Evolutionary conservation across 2,329 filamentous ascomycete species (phyloP).

Genomic region (Epichloe festucae): DNA sequence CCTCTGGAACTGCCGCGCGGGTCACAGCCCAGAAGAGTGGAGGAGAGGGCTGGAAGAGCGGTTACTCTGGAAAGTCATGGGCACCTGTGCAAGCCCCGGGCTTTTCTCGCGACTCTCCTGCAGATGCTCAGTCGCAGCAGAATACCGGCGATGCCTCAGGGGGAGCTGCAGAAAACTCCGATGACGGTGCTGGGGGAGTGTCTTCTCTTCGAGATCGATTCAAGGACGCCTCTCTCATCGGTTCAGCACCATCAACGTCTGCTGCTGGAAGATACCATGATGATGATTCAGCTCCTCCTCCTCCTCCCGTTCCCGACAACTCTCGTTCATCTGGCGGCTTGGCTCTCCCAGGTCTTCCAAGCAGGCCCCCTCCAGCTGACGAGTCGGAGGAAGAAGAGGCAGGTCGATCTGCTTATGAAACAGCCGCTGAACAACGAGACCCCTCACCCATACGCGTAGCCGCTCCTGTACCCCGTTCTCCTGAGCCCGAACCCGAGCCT

Average conservation of each 20-base stretch:
- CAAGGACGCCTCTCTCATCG: conserved; percentile 61
- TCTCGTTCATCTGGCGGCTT: conserved; percentile 64
- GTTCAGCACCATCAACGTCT: conserved; percentile 28
- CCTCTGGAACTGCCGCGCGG: conserved; percentile 34
- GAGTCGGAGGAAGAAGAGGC: conserved; percentile 39
- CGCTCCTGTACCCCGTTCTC: conserved; percentile 63
- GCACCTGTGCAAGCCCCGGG: conserved; percentile 61
- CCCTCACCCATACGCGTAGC: conserved; percentile 74
- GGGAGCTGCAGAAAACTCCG: conserved; percentile 35
- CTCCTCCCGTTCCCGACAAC: conserved; percentile 36
- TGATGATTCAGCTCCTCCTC: conserved; percentile 31
- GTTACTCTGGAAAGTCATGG: conserved; percentile 84
- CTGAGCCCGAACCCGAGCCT: conserved; percentile 36
- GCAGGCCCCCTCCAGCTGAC: conserved; percentile 41
- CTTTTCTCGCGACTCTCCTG: conserved; percentile 46
- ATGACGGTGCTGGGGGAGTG: conserved; percentile 53
- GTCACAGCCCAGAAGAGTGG: conserved; percentile 60
- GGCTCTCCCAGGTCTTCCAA: conserved; percentile 64
- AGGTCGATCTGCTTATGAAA: conserved; percentile 29
- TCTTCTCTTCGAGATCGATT: conserved; percentile 72
- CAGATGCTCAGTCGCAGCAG: conserved; percentile 40
- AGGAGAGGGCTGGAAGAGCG: conserved; percentile 72
- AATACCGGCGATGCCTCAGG: conserved; percentile 40
- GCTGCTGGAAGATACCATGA: conserved; percentile 19
- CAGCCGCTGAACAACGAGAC: conserved; percentile 32